Evolutionary conservation across 371 early-diverging fungal genomes (phyloP).

Genomic region (Blastocladiella emersonii): DNA sequence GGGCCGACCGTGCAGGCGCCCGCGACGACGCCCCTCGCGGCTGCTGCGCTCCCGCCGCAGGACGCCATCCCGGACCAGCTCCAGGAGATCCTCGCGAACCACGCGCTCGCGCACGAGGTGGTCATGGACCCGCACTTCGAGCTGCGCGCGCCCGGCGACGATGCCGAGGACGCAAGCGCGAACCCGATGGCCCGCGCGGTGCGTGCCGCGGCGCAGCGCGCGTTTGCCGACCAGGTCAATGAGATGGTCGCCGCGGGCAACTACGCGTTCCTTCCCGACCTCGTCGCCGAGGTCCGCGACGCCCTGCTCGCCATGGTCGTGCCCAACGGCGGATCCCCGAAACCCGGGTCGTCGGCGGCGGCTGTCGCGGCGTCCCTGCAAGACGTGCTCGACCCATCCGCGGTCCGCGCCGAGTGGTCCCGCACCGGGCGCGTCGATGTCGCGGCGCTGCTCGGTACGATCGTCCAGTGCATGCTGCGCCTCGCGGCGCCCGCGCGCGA

Average conservation of each 20-base stretch:
- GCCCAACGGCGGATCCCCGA: no score
- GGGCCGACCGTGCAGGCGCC: not conserved
- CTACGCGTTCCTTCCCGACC: slow-evolving; percentile 27
- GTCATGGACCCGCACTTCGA: slow-evolving; percentile 59
- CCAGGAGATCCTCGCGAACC: slow-evolving; percentile 28
- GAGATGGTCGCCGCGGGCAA: slow-evolving; percentile 22
- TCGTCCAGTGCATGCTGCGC: slow-evolving; percentile 37
- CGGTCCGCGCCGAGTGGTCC: slow-evolving; percentile 39
- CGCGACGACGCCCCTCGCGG: not conserved
- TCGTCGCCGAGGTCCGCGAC: slow-evolving; percentile 38
- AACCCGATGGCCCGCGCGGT: slow-evolving; percentile 31
- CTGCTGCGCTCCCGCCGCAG: not conserved
- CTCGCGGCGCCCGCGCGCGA: slow-evolving; percentile 68
- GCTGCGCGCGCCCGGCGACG: slow-evolving; percentile 23
- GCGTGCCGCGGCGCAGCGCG: slow-evolving; percentile 33
- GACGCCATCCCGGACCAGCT: not conserved
- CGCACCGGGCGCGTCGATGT: slow-evolving; percentile 30
- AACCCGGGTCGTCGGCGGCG: not conserved
- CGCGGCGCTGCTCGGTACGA: slow-evolving; percentile 21
- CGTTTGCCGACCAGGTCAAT: slow-evolving; percentile 38
- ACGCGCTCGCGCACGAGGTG: slow-evolving; percentile 61
- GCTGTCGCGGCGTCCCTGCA: slow-evolving; percentile 17
- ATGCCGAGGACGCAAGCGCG: no score
- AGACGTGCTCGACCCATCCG: slow-evolving; percentile 39
- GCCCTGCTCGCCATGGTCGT: slow-evolving; percentile 32